Evolutionary conservation across 768 basidiomycete species (phyloP), one percentile per base, ranked within the genome.

Genomic region (Pluteus cervinus): DNA sequence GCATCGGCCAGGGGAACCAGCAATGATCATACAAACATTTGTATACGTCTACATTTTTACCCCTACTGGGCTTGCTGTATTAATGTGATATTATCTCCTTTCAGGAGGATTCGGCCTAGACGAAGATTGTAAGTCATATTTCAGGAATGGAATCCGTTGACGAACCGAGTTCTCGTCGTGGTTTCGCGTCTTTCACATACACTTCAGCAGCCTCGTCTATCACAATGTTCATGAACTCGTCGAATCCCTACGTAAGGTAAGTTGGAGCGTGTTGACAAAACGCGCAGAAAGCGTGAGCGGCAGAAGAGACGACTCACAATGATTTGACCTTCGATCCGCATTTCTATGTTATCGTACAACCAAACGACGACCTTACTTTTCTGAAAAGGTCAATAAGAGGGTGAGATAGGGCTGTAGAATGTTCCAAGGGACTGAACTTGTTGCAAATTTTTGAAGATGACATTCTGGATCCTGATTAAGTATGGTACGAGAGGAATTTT

Each of bases 171-270:
- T 89, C 80, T 61, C 79, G 67, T 51, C 85, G 71, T 30, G 89
- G 86, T 62, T 92, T 87, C 37, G 77, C 81, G 43, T 89, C 90
- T 57, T 91, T 90, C 33, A 92, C 79, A 53, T 79, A 94, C 8
- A 96, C 82, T 60, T 99, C 94, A 36, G 78, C 75, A 29, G 93
- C 90, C 33, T 96, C 88, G 49, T 99, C 94, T 16, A 99, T 65
- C 24, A 97, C 88, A 21, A 99, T 65, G 56, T 99, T 99, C 94
- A 99, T 99, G 65, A 97, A 99, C 60, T 99, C 94, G 56, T 99
- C 94, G 51, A 99, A 99, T 26, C 94, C 93, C 94, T 97, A 54
- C n/a, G 26, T 43, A 38, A 33, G 29, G 18, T 18, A 23, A 39
- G 30, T 28, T 42, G 40, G 37, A 48, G 41, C 35, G 24, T 30